phyloP scores from a whole-genome alignment of 352 stramenopile genomes.

The Globisporangium megalacanthum region DNA sequence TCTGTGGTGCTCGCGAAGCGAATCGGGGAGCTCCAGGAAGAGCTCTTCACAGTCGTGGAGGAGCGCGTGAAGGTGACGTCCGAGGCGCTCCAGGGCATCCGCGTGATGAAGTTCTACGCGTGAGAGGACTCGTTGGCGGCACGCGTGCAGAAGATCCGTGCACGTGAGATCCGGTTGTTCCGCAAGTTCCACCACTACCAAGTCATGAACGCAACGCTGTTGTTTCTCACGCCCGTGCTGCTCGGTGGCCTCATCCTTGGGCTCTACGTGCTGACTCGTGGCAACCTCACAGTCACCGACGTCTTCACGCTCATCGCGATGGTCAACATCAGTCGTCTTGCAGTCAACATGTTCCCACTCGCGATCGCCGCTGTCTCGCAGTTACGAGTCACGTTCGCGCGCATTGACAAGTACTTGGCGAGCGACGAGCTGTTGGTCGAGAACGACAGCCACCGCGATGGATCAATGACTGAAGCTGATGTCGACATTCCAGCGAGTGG shows the following conservation, averaged over 20 bases:
- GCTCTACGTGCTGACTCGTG: conserved; percentile 33
- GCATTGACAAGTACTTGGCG: conserved; percentile 21
- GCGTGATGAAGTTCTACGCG: conserved; percentile 88
- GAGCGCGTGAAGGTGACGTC: conserved; percentile 91
- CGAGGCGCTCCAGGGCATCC: conserved; percentile 89
- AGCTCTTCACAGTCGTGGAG: conserved; percentile 21
- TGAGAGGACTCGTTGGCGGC: conserved; percentile 55
- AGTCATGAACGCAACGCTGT: conserved; percentile 49
- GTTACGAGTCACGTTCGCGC: conserved; percentile 16
- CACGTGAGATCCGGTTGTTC: conserved; percentile 31
- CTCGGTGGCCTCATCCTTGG: conserved; percentile 34
- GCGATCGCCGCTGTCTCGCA: conserved; percentile 21
- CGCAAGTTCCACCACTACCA: conserved; percentile 54
- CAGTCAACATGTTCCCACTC: conserved; percentile 20
- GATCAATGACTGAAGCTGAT: no score
- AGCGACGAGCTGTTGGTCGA: conserved; percentile 17
- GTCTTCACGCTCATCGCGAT: conserved; percentile 32
- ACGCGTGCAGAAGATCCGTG: conserved; percentile 33
- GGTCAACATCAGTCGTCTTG: conserved; percentile 27
- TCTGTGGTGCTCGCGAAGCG: neutral
- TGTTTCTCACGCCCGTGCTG: conserved; percentile 46
- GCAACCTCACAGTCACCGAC: conserved; percentile 32
- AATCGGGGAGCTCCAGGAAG: conserved; percentile 3
- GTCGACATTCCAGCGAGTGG: no score
- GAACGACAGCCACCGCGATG: no score